A percentile compares a stretch with the other conserved stretches of the same genome.
phyloP scores from a whole-genome alignment of 345 rosid species.

The Arabidopsis suecica region DNA sequence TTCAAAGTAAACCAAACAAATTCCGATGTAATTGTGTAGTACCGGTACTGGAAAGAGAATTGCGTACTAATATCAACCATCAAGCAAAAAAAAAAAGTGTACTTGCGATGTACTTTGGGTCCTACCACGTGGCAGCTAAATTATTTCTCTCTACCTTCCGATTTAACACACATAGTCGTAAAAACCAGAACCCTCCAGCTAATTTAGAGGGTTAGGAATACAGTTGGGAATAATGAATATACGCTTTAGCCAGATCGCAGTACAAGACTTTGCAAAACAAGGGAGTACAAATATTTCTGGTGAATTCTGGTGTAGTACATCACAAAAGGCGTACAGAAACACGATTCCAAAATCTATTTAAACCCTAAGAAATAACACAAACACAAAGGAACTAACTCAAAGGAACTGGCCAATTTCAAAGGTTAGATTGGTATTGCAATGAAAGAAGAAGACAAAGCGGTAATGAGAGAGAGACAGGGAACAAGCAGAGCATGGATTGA shows the following conservation, averaged over 20 bases:
- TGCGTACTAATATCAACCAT: conserved; percentile 13
- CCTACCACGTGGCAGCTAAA: conserved; percentile 45
- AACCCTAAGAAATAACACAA: conserved; percentile 16
- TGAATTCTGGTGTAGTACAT: conserved; percentile 43
- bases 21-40: conserved; percentile 5
- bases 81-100: neutral
- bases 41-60: conserved; percentile 27
- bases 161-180: conserved; percentile 19
- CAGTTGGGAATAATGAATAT: neutral
- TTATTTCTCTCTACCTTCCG: conserved; percentile 26
- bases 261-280: conserved; percentile 32
- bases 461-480: conserved; percentile 59
- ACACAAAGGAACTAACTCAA: conserved; percentile 9
- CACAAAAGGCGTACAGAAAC: neutral
- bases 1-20: neutral
- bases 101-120: conserved; percentile 33
- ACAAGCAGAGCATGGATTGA: conserved; percentile 77
- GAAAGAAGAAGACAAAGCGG: conserved; percentile 47
- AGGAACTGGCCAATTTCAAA: conserved; percentile 15
- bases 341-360: conserved; percentile 40
- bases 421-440: neutral
- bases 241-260: conserved; percentile 6
- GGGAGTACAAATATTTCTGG: conserved; percentile 32
- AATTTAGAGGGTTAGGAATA: neutral
- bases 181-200: conserved; percentile 5